A percentile compares a stretch with the other conserved stretches of the same genome.
These are phyloP conservation scores for Cyclotella atomus DNA, from an alignment of 108 stramenopile genomes.

Conservation along the genomic window DNA sequence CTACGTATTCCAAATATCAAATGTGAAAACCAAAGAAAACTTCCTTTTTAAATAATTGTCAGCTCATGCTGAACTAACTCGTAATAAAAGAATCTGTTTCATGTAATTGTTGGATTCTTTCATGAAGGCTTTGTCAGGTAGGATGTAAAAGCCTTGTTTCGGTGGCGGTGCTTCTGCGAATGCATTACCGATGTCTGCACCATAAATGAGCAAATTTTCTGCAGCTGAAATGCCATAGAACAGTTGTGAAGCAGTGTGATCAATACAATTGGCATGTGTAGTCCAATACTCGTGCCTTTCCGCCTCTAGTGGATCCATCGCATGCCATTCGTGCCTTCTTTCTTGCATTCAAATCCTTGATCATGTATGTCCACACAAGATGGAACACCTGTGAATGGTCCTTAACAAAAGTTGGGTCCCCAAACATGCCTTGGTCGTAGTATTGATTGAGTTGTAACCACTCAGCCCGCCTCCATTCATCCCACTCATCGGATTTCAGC, in stretches of 20 bases:
- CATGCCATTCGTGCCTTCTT: not conserved
- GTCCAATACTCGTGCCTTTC: not conserved
- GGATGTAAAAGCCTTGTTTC: not conserved
- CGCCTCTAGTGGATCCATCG: not conserved
- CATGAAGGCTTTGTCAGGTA: not conserved
- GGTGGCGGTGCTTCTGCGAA: not conserved
- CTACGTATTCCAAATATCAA: too few species aligned
- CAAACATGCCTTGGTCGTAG: not conserved
- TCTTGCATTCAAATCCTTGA: not conserved
- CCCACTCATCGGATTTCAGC: not conserved
- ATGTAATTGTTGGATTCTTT: too few species aligned
- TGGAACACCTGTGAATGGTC: not conserved
- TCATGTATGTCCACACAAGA: not conserved
- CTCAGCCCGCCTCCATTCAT: not conserved
- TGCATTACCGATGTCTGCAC: not conserved
- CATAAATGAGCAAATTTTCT: too few species aligned
- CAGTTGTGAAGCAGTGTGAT: not conserved
- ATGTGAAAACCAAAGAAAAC: too few species aligned
- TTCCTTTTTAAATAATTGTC: too few species aligned
- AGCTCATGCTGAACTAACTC: too few species aligned
- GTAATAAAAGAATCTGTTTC: too few species aligned
- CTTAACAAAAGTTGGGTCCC: not conserved
- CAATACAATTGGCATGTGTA: conserved; percentile 5
- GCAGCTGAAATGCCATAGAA: not conserved
- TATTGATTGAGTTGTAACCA: not conserved